Evolutionary conservation across 257 asterid genomes (phyloP).

Genomic region (Jacaranda copaia): DNA sequence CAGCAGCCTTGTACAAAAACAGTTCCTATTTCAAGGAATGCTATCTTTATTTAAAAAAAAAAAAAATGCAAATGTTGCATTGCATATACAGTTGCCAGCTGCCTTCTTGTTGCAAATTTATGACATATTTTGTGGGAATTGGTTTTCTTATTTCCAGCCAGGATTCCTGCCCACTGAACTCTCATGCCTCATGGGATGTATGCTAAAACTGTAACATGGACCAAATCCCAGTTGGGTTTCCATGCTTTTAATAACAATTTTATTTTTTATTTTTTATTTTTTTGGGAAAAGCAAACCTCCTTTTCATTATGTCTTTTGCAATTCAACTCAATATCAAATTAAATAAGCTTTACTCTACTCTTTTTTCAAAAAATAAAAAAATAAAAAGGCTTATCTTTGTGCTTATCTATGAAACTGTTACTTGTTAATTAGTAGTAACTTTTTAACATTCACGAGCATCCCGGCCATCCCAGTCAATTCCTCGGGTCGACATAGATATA

Average conservation of each 20-base stretch:
- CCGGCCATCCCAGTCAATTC: slow-evolving; percentile 34
- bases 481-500: slow-evolving; percentile 33
- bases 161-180: slow-evolving; percentile 58
- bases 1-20: slow-evolving; percentile 55
- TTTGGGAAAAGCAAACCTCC: slow-evolving; percentile 49
- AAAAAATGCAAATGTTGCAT: background rate
- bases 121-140: slow-evolving; percentile 40
- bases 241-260: slow-evolving; percentile 28
- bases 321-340: slow-evolving; percentile 28
- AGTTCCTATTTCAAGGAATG: slow-evolving; percentile 38
- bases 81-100: slow-evolving; percentile 36
- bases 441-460: slow-evolving; percentile 30
- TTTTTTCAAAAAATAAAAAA: background rate
- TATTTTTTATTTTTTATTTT: background rate
- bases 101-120: background rate
- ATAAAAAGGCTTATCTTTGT: slow-evolving; percentile 23
- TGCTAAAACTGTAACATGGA: slow-evolving; percentile 40
- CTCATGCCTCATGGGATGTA: slow-evolving; percentile 60
- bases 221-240: slow-evolving; percentile 42
- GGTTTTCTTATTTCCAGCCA: slow-evolving; percentile 59
- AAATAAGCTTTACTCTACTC: background rate
- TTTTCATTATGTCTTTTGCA: slow-evolving; percentile 49
- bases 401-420: slow-evolving; percentile 29
- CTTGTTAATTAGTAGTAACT: slow-evolving; percentile 14
- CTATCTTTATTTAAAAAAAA: slow-evolving; percentile 16